Evolutionary conservation across 768 basidiomycete species (phyloP), one percentile per base, ranked within the genome.

Genomic region (Lyophyllum shimeji): DNA sequence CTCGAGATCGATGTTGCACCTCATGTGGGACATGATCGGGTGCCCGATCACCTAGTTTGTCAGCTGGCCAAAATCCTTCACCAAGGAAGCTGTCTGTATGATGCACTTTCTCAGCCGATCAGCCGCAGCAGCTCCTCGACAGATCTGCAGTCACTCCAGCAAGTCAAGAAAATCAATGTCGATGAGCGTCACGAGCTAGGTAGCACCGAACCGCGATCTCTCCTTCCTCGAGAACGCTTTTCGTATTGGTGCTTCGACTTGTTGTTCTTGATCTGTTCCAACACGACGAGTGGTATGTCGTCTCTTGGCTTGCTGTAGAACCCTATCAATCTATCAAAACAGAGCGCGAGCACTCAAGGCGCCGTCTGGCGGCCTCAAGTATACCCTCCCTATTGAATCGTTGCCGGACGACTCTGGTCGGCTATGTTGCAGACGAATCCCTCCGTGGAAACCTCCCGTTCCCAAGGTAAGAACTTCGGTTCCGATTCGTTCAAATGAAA

Each of bases 231-330:
- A 37, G 94, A 95, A 67, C 79, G 92, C 7, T 95, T 95, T 67
- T 87, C 90, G 7, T 95, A 92, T 72, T 95, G 93, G 93, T 94
- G 90, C 65, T 87, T 95, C 53, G 93, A 96, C 63, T 72, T 95
- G 11, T 67, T 96, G 31, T 95, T 95, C 69, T 66, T 89, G 60
- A 77, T 95, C 27, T 95, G 90, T 63, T 89, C 90, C 0, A 73
- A 85, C 62, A 74, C 76, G 0, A 83, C 82, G 1, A 78, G 76
- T 70, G 88, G 90, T 87, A 56, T 25, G 74, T 56, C 5, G 74
- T 56, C 4, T 45, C 15, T 34, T 18, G 21, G 5, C 46, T 37
- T 20, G 4, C 27, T 42, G 23, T 20, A 21, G 24, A 23, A 20
- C 24, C 17, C 43, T 45, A 20, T 18, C 47, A 23, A 23, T 13